A percentile compares a stretch with the other conserved stretches of the same genome.
Evolutionary conservation across 2,329 filamentous ascomycete genomes (phyloP).

Genomic region (Teratosphaeria pseudoeucalypti): DNA sequence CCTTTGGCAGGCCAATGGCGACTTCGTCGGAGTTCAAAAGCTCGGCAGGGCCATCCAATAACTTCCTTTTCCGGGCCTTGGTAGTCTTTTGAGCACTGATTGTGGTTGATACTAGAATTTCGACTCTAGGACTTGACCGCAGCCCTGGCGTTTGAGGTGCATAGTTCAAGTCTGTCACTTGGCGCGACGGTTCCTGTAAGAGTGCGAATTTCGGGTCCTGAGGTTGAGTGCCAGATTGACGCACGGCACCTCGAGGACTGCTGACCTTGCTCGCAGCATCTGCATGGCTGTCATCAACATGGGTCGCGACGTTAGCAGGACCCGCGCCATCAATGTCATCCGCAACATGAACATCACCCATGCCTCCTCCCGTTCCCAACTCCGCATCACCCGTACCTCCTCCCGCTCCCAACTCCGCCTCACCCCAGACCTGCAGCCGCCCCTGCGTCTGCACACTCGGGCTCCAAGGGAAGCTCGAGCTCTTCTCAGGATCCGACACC

Average conservation of each 20-base stretch:
- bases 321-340: neutral
- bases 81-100: slow-evolving; percentile 12
- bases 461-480: slow-evolving; percentile 19
- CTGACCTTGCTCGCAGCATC: neutral
- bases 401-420: too few species aligned
- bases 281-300: neutral
- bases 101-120: slow-evolving; percentile 10
- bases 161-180: neutral
- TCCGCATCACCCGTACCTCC: neutral
- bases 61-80: slow-evolving; percentile 14
- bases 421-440: neutral
- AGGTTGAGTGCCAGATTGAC: neutral
- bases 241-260: neutral
- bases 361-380: neutral
- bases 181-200: neutral
- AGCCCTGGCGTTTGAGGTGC: slow-evolving; percentile 2
- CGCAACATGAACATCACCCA: neutral
- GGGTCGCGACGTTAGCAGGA: too few species aligned
- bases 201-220: neutral
- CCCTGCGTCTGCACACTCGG: slow-evolving; percentile 9
- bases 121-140: slow-evolving; percentile 15
- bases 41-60: slow-evolving; percentile 11
- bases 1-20: slow-evolving; percentile 27
- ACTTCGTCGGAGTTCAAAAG: slow-evolving; percentile 21
- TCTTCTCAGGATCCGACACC: slow-evolving; percentile 8